Evolutionary conservation across 2,329 filamentous ascomycete genomes (phyloP).

Genomic region (Neophaeococcomyces aloes): DNA sequence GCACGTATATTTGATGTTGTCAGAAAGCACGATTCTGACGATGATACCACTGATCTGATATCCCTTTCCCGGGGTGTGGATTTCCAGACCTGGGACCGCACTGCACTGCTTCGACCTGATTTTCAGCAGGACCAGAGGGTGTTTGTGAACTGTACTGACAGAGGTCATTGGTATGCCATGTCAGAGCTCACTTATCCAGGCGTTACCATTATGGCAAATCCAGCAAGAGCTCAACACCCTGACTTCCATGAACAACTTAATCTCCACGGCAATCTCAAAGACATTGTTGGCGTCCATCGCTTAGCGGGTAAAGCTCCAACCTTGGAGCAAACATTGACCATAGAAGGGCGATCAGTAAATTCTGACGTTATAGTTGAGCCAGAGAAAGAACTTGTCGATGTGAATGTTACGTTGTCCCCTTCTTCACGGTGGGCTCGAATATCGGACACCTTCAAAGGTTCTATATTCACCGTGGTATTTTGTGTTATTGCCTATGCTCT

Average conservation of each 20-base stretch:
- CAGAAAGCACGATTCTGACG: slow-evolving; percentile 57
- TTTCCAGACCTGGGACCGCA: slow-evolving; percentile 32
- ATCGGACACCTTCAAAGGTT: slow-evolving; percentile 1
- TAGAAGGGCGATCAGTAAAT: slow-evolving; percentile 13
- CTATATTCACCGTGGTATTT: neutral
- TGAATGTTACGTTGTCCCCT: no score
- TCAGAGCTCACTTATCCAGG: slow-evolving; percentile 79
- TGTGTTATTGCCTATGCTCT: neutral
- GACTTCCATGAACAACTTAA: slow-evolving; percentile 9
- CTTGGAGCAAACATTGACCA: slow-evolving; percentile 36
- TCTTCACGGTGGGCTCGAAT: neutral
- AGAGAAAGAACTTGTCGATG: slow-evolving; percentile 11
- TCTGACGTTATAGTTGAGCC: slow-evolving; percentile 9
- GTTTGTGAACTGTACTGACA: slow-evolving; percentile 75
- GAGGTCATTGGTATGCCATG: slow-evolving; percentile 88
- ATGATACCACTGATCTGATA: slow-evolving; percentile 58
- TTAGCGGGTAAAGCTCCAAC: slow-evolving; percentile 44
- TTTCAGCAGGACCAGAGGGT: slow-evolving; percentile 52
- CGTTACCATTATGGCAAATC: slow-evolving; percentile 58
- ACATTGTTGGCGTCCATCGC: slow-evolving; percentile 60
- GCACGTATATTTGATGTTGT: slow-evolving; percentile 83
- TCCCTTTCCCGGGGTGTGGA: slow-evolving; percentile 76
- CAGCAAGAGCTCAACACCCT: slow-evolving; percentile 30
- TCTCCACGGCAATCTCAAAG: slow-evolving; percentile 16
- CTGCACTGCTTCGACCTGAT: slow-evolving; percentile 23